These are phyloP conservation scores for Phaeosphaeriaceae sp. DNA, from an alignment of 2,329 filamentous ascomycete species.

Conservation along the genomic window DNA sequence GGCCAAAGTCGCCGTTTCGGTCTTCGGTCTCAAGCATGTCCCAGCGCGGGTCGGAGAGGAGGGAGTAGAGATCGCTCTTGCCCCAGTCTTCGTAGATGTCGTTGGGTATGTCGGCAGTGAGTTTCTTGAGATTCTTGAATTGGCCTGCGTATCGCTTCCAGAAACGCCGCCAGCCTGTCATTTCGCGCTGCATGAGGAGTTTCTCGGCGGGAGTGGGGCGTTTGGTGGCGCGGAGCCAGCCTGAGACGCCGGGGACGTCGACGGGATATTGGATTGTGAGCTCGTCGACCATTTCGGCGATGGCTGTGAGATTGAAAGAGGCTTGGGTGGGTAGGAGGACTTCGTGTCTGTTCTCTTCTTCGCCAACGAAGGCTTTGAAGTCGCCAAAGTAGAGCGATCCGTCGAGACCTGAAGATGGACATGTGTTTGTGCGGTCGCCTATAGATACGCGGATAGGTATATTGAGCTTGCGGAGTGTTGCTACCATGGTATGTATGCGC, in stretches of 20 bases:
- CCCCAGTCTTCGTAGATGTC: conserved; percentile 47
- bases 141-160: conserved; percentile 45
- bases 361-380: conserved; percentile 41
- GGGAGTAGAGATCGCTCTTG: conserved; percentile 21
- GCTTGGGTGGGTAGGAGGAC: conserved; percentile 42
- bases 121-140: conserved; percentile 47
- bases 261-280: conserved; percentile 45
- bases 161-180: conserved; percentile 45
- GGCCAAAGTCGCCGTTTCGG: conserved; percentile 17
- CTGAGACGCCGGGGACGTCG: conserved; percentile 41
- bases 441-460: conserved; percentile 46
- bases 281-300: conserved; percentile 46
- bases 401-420: conserved; percentile 37
- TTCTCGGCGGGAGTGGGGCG: conserved; percentile 33
- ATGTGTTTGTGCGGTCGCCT: conserved; percentile 37
- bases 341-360: conserved; percentile 33
- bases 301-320: conserved; percentile 38
- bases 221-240: conserved; percentile 33
- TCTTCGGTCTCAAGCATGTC: conserved; percentile 42
- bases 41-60: conserved; percentile 39
- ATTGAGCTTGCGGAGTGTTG: conserved; percentile 33
- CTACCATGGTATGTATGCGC: conserved; percentile 41
- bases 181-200: conserved; percentile 40
- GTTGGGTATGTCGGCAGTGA: conserved; percentile 38
- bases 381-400: conserved; percentile 46